Evolutionary conservation across 345 rosid species (phyloP), one percentile per base, ranked within the genome.

Genomic region (Cardamine chenopodiifolia): DNA sequence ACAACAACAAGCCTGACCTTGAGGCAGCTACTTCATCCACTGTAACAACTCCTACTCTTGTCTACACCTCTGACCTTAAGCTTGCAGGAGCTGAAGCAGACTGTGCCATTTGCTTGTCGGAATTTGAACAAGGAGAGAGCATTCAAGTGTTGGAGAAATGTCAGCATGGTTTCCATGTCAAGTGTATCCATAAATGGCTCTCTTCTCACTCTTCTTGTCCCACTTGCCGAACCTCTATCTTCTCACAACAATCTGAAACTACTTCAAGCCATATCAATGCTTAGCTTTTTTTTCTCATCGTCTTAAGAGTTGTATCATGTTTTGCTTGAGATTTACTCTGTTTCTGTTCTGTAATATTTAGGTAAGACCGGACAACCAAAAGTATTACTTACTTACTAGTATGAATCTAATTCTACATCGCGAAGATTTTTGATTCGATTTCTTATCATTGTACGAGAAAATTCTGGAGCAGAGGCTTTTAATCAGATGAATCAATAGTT

Each of bases 31-130:
- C 20, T 70, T 70, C 80, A 63, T 73, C 87, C 22, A 35, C 65
- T 6, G 5, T 31, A n/a, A 62, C 63, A 37, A 68, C 50, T 25
- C 81, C 82, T 1, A 80, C 79, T 2, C 37, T 77, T 77, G 82
- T 80, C 49, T 89, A 84, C 76, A 45, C 83, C 15, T 39, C 76
- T 6, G 96, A 83, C 78, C 60, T 82, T 54, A 81, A 85, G 64
- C 80, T 87, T 17, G 83, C 84, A 0, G 94, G 90, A 10, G 80
- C 74, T 4, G 82, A 58, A 62, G 83, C 82, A 29, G 97, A 90
- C 74, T 92, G 97, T 63, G 87, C 90, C 0, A 92, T 92, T 20
- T 92, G 97, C 84, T 81, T 92, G 83, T 76, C 80, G 2, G 96
- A 88, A 63, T 92, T 88, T 54, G 82, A 63, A 5, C 83, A 81